Evolutionary conservation across 805 yeast species (phyloP).

Genomic region (Maudiozyma turicensis): DNA sequence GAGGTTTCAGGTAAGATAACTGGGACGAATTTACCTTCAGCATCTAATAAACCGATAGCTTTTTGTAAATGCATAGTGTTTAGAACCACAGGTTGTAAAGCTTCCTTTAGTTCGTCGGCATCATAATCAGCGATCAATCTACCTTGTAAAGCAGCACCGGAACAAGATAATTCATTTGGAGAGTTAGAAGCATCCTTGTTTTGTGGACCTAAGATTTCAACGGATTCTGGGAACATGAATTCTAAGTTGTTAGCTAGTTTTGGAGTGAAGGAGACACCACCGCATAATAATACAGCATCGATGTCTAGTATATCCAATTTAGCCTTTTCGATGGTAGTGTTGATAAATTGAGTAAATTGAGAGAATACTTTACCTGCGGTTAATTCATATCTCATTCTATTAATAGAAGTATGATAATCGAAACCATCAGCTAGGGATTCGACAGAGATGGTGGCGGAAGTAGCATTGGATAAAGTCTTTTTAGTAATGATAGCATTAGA

Average conservation of each 20-base stretch:
- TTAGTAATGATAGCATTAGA: constrained; percentile 76
- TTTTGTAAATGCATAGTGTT: constrained; percentile 80
- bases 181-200: constrained; percentile 66
- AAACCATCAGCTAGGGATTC: constrained; percentile 91
- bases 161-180: constrained; percentile 82
- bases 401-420: constrained; percentile 87
- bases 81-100: constrained; percentile 67
- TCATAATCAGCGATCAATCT: constrained; percentile 73
- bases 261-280: constrained; percentile 90
- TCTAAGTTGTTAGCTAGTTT: constrained; percentile 72
- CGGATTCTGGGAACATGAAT: constrained; percentile 69
- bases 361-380: constrained; percentile 70
- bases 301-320: constrained; percentile 75
- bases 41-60: constrained; percentile 76
- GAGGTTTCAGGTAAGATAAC: constrained; percentile 78
- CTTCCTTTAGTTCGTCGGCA: constrained; percentile 71
- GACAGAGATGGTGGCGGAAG: constrained; percentile 81
- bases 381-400: constrained; percentile 89
- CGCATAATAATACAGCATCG: constrained; percentile 84
- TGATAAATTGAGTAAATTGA: constrained; percentile 69
- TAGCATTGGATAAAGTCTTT: constrained; percentile 86
- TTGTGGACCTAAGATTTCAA: constrained; percentile 61
- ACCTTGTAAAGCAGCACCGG: constrained; percentile 97
- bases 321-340: constrained; percentile 68
- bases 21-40: constrained; percentile 61